A percentile compares a stretch with the other conserved stretches of the same genome.
Conservation (phyloP, 2,329 filamentous ascomycete species). For the Chrysosporium keratinophilum region DNA sequence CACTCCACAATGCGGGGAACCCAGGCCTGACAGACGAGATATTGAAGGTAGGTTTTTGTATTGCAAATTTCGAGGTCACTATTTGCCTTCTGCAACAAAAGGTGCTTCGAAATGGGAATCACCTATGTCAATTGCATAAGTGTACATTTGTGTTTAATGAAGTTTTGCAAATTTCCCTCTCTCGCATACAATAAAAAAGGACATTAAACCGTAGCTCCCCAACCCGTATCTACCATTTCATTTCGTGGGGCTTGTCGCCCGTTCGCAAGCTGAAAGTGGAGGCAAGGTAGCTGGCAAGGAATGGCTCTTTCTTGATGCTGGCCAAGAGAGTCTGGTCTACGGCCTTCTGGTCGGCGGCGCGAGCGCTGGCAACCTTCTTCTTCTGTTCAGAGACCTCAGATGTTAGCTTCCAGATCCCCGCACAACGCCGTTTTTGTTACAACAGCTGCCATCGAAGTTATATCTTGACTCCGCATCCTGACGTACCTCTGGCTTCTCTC, state of each 20-base stretch:
- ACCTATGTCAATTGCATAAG: conserved; percentile 16
- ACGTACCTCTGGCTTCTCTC: conserved; percentile 92
- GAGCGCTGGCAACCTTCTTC: conserved; percentile 88
- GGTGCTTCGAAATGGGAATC: conserved; percentile 9
- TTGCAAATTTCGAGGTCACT: conserved; percentile 13
- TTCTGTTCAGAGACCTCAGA: conserved; percentile 52
- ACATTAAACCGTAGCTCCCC: conserved; percentile 10
- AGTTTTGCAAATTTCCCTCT: conserved; percentile 12
- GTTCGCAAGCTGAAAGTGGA: conserved; percentile 97
- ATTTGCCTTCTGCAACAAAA: conserved; percentile 10
- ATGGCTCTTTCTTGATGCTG: conserved; percentile 96
- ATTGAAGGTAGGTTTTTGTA: conserved; percentile 12
- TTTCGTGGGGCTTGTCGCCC: conserved; percentile 99
- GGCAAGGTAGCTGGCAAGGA: conserved; percentile 86
- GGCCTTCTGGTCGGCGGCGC: conserved; percentile 95
- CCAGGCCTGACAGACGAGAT: background rate
- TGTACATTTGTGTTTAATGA: conserved; percentile 13
- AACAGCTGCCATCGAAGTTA: conserved; percentile 1
- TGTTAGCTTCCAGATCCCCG: conserved; percentile 31
- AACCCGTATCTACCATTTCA: conserved; percentile 68
- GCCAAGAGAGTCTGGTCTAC: conserved; percentile 92
- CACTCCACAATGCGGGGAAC: background rate
- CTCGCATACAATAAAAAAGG: conserved; percentile 13
- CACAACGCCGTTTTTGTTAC: background rate
- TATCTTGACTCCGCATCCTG: conserved; percentile 5